These are phyloP conservation scores for Ogataea parapolymorpha DNA, from an alignment of 805 yeast genomes.

Conservation along the genomic window DNA sequence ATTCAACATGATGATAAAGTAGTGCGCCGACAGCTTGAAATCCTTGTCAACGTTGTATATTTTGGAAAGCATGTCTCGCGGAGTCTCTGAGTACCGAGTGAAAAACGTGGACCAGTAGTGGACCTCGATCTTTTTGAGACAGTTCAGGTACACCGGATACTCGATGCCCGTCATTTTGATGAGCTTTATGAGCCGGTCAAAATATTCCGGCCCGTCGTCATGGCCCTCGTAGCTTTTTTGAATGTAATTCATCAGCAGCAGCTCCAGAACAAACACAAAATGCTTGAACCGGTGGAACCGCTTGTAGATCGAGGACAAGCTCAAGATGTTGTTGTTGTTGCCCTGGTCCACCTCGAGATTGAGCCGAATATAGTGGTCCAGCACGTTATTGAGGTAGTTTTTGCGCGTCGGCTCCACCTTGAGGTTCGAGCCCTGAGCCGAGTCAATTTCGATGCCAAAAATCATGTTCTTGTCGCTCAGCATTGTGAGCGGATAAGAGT, in stretches of 20 bases:
- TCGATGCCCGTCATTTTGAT: conserved; percentile 31
- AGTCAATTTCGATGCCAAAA: conserved; percentile 48
- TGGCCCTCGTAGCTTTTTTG: conserved; percentile 30
- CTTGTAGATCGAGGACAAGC: conserved; percentile 29
- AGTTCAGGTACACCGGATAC: conserved; percentile 43
- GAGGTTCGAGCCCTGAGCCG: conserved; percentile 21
- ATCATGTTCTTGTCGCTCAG: conserved; percentile 45
- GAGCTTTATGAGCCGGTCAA: conserved; percentile 31
- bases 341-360: conserved; percentile 23
- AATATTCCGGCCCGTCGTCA: conserved; percentile 28
- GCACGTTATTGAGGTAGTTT: conserved; percentile 43
- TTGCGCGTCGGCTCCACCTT: conserved; percentile 36
- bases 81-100: conserved; percentile 38
- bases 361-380: conserved; percentile 43
- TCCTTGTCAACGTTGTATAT: conserved; percentile 35
- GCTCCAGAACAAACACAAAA: conserved; percentile 48
- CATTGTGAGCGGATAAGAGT: conserved; percentile 49
- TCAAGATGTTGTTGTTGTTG: conserved; percentile 24
- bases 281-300: conserved; percentile 40
- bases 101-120: conserved; percentile 51
- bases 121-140: conserved; percentile 52
- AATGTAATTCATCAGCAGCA: conserved; percentile 41
- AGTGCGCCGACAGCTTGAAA: conserved; percentile 50
- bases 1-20: conserved; percentile 49
- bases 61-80: conserved; percentile 42